These are phyloP conservation scores for Apiotrichum gamsii DNA, from an alignment of 1,284 basidiomycete genomes.

Conservation along the genomic window DNA sequence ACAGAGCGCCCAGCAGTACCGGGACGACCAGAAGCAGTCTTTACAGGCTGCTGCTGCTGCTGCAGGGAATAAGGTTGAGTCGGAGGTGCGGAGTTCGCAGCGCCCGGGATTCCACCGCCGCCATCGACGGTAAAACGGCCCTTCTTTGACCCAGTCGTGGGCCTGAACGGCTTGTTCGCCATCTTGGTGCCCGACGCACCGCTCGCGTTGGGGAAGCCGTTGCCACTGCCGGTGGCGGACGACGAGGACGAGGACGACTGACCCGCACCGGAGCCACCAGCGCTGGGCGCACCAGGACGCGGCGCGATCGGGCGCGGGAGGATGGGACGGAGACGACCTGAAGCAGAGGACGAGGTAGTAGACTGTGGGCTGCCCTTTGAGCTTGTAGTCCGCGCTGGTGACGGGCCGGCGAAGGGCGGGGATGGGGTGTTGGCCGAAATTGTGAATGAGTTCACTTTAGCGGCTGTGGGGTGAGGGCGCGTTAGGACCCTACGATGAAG, in stretches of 20 bases:
- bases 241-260: conserved; percentile 3
- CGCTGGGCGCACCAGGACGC: conserved; percentile 11
- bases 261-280: neutral
- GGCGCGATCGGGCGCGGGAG: conserved; percentile 40
- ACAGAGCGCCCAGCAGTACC: too few relatives aligned
- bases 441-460: conserved; percentile 16
- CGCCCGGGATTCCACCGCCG: conserved; percentile 16
- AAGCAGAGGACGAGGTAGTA: conserved; percentile 14
- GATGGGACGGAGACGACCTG: conserved; percentile 33
- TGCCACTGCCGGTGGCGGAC: neutral
- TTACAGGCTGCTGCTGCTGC: conserved; percentile 2
- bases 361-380: conserved; percentile 26
- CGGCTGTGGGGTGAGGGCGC: neutral
- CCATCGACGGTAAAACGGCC: conserved; percentile 45
- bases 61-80: too few relatives aligned
- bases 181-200: conserved; percentile 23
- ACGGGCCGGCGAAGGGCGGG: conserved; percentile 37
- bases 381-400: conserved; percentile 33
- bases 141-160: conserved; percentile 33
- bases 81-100: too few relatives aligned
- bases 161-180: conserved; percentile 32
- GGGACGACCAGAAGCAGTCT: too few relatives aligned
- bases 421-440: conserved; percentile 39
- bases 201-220: neutral
- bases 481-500: neutral